phyloP scores from a whole-genome alignment of 306 rosid species.

The Malus orientalis region DNA sequence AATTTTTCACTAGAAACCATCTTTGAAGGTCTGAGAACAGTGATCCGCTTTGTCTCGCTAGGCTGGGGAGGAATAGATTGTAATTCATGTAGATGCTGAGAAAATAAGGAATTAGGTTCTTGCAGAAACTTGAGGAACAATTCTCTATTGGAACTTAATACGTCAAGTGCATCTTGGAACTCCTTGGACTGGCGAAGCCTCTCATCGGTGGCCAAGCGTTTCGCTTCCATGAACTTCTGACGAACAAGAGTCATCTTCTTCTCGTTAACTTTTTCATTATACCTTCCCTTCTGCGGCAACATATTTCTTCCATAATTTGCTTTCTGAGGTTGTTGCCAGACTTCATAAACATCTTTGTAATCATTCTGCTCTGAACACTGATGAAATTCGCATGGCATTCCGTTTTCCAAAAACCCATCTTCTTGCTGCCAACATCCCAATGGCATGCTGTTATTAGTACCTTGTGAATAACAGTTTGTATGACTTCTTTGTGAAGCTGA shows the following conservation, averaged over 20 bases:
- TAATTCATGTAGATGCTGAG: constrained; percentile 47
- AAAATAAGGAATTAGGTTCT: constrained; percentile 42
- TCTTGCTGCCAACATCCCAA: constrained; percentile 43
- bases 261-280: constrained; percentile 38
- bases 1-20: constrained; percentile 43
- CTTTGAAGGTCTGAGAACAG: constrained; percentile 83
- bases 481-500: constrained; percentile 45
- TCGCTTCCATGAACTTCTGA: constrained; percentile 67
- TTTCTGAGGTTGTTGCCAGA: constrained; percentile 63
- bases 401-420: constrained; percentile 41
- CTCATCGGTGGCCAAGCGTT: constrained; percentile 56
- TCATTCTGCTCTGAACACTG: constrained; percentile 33
- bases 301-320: constrained; percentile 41
- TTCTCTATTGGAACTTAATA: constrained; percentile 75
- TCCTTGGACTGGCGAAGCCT: constrained; percentile 58
- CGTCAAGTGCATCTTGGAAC: constrained; percentile 72
- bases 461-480: constrained; percentile 39
- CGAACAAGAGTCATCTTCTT: constrained; percentile 65
- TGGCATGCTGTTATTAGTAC: constrained; percentile 29
- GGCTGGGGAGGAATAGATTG: constrained; percentile 38
- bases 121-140: constrained; percentile 58
- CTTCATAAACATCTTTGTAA: constrained; percentile 54
- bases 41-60: constrained; percentile 57
- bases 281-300: constrained; percentile 55
- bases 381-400: constrained; percentile 40